These are phyloP conservation scores for Pseudomassariella vexata DNA, from an alignment of 2,329 filamentous ascomycete species.

Conservation along the genomic window DNA sequence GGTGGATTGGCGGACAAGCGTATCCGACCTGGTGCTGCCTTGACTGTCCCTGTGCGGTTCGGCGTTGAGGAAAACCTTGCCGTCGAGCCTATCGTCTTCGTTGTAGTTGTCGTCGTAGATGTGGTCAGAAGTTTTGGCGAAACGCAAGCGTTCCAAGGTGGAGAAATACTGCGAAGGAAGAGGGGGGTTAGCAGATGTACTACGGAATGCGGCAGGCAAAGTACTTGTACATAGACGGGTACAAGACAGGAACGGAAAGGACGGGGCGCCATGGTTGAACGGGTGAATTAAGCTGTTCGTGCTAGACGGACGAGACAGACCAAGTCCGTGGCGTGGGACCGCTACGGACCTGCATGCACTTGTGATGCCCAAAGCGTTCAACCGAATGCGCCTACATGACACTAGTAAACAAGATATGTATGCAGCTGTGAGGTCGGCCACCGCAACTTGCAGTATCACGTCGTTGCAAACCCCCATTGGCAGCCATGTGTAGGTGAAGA, in stretches of 20 bases:
- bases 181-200: slow-evolving; percentile 13
- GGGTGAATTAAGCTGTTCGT: slow-evolving; percentile 5
- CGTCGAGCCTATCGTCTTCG: slow-evolving; percentile 5
- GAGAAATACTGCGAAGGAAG: slow-evolving; percentile 47
- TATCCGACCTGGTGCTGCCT: too few relatives aligned
- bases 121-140: slow-evolving; percentile 40
- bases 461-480: too few relatives aligned
- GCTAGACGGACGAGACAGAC: not conserved
- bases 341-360: too few relatives aligned
- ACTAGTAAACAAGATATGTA: too few relatives aligned
- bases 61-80: slow-evolving; percentile 1
- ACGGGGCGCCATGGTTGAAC: not conserved
- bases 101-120: slow-evolving; percentile 9
- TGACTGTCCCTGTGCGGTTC: too few relatives aligned
- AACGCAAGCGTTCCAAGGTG: slow-evolving; percentile 51
- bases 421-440: too few relatives aligned
- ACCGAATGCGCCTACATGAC: slow-evolving; percentile 7
- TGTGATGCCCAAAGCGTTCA: slow-evolving; percentile 16
- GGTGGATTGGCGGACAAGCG: not conserved
- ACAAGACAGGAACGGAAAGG: slow-evolving; percentile 10
- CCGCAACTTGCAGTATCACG: too few relatives aligned
- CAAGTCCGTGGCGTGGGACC: slow-evolving; percentile 5
- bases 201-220: not conserved
- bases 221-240: slow-evolving; percentile 9
- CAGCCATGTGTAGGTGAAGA: too few relatives aligned